Evolutionary conservation across 2,329 filamentous ascomycete genomes (phyloP), one percentile per base, ranked within the genome.

Genomic region (Ascochyta rabiei): DNA sequence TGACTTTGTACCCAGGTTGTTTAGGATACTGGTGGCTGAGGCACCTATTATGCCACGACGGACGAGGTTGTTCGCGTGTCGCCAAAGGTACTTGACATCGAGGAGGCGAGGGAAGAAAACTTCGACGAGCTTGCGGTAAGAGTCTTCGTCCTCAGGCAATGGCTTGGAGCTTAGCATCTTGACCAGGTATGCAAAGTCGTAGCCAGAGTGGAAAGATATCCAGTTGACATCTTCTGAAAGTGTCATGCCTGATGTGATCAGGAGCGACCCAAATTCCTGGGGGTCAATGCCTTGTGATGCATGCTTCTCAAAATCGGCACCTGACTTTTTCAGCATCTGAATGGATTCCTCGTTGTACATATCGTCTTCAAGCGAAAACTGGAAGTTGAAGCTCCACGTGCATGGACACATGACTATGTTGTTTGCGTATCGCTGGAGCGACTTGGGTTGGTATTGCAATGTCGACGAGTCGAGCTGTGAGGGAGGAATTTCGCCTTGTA

Each of bases 301-400:
- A 60, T 96, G 87, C 57, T 88, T 84, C 48, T 85, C 82, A 62
- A 99, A 97, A 74, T 98, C 91, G 58, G 97, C 93, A n/a, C 95
- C 95, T 2, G 91, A 91, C 68, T 91, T 89, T 65, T 91, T 88
- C 18, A 98, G 84, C 66, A 96, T 91, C 62, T 95, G 89, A 63
- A 97, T 97, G 15, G 92, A 97, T 53, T 92, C 89, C 72, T 96
- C 89, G 60, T 96, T 95, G 78, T 96, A 98, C 95, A 99, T 99
- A 77, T 99, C 95, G 34, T 93, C 87, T 63, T 95, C 90, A 9
- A 97, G 82, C 1, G 91, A 95, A 76, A 98, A 99, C 67, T 93
- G 89, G 78, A 99, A 99, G 81, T 99, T 98, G 83, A 99, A 99
- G 66, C 97, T 93, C 95, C 95, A 99, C 16, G 93, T 96, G 72